Evolutionary conservation across 805 yeast genomes (phyloP).

Genomic region (Teunomyces gatunensis): DNA sequence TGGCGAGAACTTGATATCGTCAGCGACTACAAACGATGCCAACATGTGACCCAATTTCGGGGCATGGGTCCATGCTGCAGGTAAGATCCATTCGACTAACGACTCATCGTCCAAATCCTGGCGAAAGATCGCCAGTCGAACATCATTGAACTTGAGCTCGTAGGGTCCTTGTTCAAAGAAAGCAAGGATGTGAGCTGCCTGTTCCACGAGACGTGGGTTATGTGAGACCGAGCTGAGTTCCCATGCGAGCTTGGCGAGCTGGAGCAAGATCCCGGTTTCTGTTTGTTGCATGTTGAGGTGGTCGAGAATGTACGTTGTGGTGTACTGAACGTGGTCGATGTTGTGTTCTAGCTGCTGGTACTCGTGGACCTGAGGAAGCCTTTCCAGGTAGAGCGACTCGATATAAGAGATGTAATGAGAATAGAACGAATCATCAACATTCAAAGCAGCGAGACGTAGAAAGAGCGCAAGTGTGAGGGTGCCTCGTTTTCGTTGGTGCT

Average conservation of each 20-base stretch:
- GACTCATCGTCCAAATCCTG: slow-evolving; percentile 25
- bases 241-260: slow-evolving; percentile 18
- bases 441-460: slow-evolving; percentile 9
- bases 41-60: slow-evolving; percentile 10
- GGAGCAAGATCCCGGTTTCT: slow-evolving; percentile 9
- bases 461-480: slow-evolving; percentile 13
- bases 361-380: slow-evolving; percentile 35
- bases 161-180: slow-evolving; percentile 3
- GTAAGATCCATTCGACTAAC: slow-evolving; percentile 17
- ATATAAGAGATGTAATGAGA: slow-evolving; percentile 20
- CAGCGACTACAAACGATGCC: slow-evolving; percentile 14
- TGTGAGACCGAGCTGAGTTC: slow-evolving; percentile 19
- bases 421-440: slow-evolving; percentile 11
- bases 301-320: slow-evolving; percentile 1
- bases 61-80: slow-evolving; percentile 8
- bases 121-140: slow-evolving; percentile 14
- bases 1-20: slow-evolving; percentile 22
- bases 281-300: slow-evolving; percentile 1
- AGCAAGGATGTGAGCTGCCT: slow-evolving; percentile 5
- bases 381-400: slow-evolving; percentile 25
- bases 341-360: slow-evolving; percentile 29
- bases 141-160: slow-evolving; percentile 6
- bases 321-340: slow-evolving; percentile 20
- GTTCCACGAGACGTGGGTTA: slow-evolving; percentile 2
- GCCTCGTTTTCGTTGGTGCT: slow-evolving; percentile 6